Evolutionary conservation across 768 basidiomycete genomes (phyloP), one percentile per base, ranked within the genome.

Genomic region (Tephrocybe sp.): DNA sequence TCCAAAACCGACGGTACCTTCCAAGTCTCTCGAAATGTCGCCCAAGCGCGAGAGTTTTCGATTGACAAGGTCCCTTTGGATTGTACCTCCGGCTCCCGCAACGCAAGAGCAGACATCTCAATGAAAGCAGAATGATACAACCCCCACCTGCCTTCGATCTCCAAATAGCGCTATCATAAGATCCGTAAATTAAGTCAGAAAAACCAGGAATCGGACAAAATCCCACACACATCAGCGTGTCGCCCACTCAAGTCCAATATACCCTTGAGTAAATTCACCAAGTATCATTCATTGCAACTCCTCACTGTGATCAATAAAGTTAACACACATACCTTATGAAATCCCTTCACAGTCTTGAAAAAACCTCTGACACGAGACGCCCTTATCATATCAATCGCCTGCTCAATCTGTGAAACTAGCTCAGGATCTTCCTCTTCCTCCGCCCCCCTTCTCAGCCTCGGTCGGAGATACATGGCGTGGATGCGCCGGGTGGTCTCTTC

Each of bases 231-330:
- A 12, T 15, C 9, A 42, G 41, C 16, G 25, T 44, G 49, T n/a
- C 48, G 48, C 26, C 48, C 48, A 36, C 30, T 35, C 40, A 49
- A 32, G 30, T 49, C 48, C 12, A 49, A 25, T 5, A 25, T 34
- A 9, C 41, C 48, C 48, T 49, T 6, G 7, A 4, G 28, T n/a
- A 22, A 26, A 21, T 7, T 4, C 11, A 24, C 24, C n/a, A n/a
- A n/a, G n/a, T n/a, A n/a, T n/a, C n/a, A n/a, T n/a, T n/a, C n/a
- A n/a, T n/a, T n/a, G n/a, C n/a, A n/a, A n/a, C n/a, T n/a, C n/a
- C n/a, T n/a, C n/a, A n/a, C n/a, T n/a, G n/a, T n/a, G n/a, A 3
- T n/a, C 34, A 19, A 34, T 22, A 13, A 12, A 28, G 12, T 12
- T 19, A n/a, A 19, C 8, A 16, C 5, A 36, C 35, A 12, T 18